Base-by-base conservation (phyloP, 805 yeast genomes). In the Schizosaccharomyces lindneri region DNA sequence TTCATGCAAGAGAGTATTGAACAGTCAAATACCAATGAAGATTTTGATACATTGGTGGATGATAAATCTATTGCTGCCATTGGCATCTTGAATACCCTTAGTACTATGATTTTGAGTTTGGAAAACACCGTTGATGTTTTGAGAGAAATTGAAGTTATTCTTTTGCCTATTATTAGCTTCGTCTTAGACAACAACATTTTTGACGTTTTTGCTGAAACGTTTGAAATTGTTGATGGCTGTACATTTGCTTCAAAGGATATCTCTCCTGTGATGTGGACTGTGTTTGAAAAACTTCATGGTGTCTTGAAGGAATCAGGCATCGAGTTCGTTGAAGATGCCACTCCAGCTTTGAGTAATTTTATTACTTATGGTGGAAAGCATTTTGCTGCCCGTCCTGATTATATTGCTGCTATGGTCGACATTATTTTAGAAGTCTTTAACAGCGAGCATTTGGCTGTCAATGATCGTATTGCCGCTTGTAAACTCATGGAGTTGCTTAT, bases 71-170 rank as follows among this genome's bases (percentile, higher is more conserved):
- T 82, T 78, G 87, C 95, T 24, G 95, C 89, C 0, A 73, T 82
- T 24, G 95, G 95, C 15, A 78, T 88, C 43, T 71, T 90, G 65
- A 83, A 83, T 66, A 89, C 96, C 1, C 78, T 89, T 73, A 80
- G 84, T 41, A 87, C 96, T 0, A 83, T 90, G 61, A 72, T 90
- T 51, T 72, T 86, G 60, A 82, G 95, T 4, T 81, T 89, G 73
- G 95, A 93, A 70, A 84, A 83, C 68, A 83, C 95, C 1, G 75
- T 75, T 7, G 85, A 81, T 55, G 77, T 84, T 60, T 82, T 87
- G 17, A 72, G 71, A 29, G 77, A 76, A 68, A 74, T 89, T 61
- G 87, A 86, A 68, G 81, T 79, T 62, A 79, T 81, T 5, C 79
- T 85, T 60, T 72, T 78, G 60, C 94, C 95, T 5, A 81, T 83